These are phyloP conservation scores for Nigrospora osmanthi DNA, from an alignment of 2,329 filamentous ascomycete genomes.

Conservation along the genomic window DNA sequence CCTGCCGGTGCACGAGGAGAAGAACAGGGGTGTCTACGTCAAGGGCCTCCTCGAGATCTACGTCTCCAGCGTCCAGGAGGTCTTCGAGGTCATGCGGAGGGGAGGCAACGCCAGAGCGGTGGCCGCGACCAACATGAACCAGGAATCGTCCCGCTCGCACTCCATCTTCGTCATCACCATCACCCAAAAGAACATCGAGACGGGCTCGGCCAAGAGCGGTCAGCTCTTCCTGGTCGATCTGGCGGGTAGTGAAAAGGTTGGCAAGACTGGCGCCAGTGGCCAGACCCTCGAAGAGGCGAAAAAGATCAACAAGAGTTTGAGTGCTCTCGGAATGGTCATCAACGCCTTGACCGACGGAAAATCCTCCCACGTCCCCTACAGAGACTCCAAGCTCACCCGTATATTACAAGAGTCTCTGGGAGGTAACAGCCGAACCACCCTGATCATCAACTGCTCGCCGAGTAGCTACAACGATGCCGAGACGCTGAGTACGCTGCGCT, in stretches of 20 bases:
- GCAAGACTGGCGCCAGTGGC: conserved; percentile 95
- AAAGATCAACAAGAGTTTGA: conserved; percentile 99
- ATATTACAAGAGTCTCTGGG: conserved; percentile 95
- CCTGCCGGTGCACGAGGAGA: conserved; percentile 94
- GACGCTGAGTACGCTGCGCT: conserved; percentile 84
- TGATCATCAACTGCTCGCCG: conserved; percentile 99
- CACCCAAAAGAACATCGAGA: conserved; percentile 96
- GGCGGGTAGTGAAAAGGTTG: conserved; percentile 96
- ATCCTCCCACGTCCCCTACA: conserved; percentile 91
- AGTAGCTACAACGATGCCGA: conserved; percentile 97
- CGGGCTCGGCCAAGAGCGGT: conserved; percentile 89
- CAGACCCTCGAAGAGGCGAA: conserved; percentile 97
- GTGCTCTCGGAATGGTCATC: conserved; percentile 97
- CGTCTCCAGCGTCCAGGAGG: conserved; percentile 89
- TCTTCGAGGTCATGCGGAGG: conserved; percentile 93
- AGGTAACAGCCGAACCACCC: conserved; percentile 94
- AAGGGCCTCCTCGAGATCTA: conserved; percentile 94
- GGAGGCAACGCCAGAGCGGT: conserved; percentile 87
- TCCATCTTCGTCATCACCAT: conserved; percentile 97
- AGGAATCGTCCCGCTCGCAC: conserved; percentile 95
- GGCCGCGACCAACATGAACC: conserved; percentile 97
- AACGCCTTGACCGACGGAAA: conserved; percentile 94
- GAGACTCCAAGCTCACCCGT: conserved; percentile 95
- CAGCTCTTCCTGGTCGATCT: conserved; percentile 97
- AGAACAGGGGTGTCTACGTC: conserved; percentile 91